Base-by-base conservation (phyloP, 192 early-diverging fungal species). In the Coemansia javaensis region DNA sequence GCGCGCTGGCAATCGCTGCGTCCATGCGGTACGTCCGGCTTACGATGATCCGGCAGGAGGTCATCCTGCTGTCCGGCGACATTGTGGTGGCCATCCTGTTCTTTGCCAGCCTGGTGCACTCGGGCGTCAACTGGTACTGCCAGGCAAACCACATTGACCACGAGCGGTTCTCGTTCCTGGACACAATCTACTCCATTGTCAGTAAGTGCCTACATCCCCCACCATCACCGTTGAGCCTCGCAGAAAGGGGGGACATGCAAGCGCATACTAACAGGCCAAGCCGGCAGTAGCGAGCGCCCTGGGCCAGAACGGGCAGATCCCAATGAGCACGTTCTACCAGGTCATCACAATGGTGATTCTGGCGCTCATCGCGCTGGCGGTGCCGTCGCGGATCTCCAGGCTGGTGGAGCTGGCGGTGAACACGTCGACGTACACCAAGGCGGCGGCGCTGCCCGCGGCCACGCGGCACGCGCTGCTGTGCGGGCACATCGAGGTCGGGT, bases 121-220 rank as follows among this genome's bases (percentile, higher is more conserved):
- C 75, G 27, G 59, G 63, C 7, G 45, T 77, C 14, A 56, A 77
- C 56, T 77, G 67, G 63, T 77, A 65, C 38, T 35, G 47, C 22
- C 51, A 62, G 24, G 36, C 37, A n/a, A 59, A 66, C 50, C 25
- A 63, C 16, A 20, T 58, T 1, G 34, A 44, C 4, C 56, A 54
- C 30, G 33, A 39, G 0, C 59, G 54, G 10, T 77, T 77, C 17
- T 49, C 47, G 2, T 77, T 63, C 21, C 47, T 71, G 11, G 75
- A 77, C 44, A 49, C 67, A 2, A 66, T 77, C 11, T 77, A 71
- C 59, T 77, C 66, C n/a, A 64, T 69, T 21, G 53, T 44, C 28
- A 64, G 66, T 69, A 59, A 69, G 71, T 56, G 59, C n/a, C 28
- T 34, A 31, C 36, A 39, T n/a, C 37, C 34, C 20, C 40, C 23